A percentile compares a stretch with the other conserved stretches of the same genome.
Evolutionary conservation across 495 filamentous ascomycete genomes (phyloP).

Genomic region (Daldinia caldariorum): DNA sequence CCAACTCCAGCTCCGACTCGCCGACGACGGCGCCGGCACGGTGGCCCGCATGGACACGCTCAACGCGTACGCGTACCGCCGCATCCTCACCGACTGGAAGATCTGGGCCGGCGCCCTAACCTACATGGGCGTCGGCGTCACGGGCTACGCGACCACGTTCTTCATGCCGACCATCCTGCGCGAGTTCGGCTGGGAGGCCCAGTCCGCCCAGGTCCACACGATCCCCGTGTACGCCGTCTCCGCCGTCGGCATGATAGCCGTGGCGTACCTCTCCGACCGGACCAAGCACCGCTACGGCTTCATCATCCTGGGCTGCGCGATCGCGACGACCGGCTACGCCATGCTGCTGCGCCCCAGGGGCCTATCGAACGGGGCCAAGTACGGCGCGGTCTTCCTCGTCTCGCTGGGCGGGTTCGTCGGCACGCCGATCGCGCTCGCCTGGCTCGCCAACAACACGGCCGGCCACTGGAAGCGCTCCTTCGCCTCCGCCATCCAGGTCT

Average conservation of each 20-base stretch:
- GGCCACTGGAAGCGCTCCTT: constrained; percentile 72
- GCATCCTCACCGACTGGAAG: constrained; percentile 65
- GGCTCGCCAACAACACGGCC: constrained; percentile 62
- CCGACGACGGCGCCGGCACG: constrained; percentile 51
- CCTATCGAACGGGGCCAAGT: constrained; percentile 53
- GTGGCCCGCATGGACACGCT: constrained; percentile 60
- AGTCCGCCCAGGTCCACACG: constrained; percentile 62
- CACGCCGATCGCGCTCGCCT: constrained; percentile 63
- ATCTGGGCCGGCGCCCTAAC: constrained; percentile 62
- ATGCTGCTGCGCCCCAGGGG: constrained; percentile 56
- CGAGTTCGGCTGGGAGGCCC: constrained; percentile 64
- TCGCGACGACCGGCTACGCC: constrained; percentile 61
- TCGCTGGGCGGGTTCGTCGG: constrained; percentile 61
- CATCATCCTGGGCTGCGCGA: constrained; percentile 59
- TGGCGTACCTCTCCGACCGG: constrained; percentile 57
- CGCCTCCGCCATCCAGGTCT: constrained; percentile 63
- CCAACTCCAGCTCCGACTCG: constrained; percentile 56
- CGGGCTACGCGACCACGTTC: constrained; percentile 61
- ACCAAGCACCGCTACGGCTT: constrained; percentile 54
- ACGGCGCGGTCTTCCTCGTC: constrained; percentile 66
- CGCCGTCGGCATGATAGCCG: constrained; percentile 56
- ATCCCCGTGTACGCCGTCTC: constrained; percentile 67
- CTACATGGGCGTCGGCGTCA: constrained; percentile 63
- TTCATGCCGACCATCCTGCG: constrained; percentile 67
- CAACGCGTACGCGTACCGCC: constrained; percentile 56